Evolutionary conservation across 495 filamentous ascomycete genomes (phyloP), one percentile per base, ranked within the genome.

Genomic region (Penicillium manginii): DNA sequence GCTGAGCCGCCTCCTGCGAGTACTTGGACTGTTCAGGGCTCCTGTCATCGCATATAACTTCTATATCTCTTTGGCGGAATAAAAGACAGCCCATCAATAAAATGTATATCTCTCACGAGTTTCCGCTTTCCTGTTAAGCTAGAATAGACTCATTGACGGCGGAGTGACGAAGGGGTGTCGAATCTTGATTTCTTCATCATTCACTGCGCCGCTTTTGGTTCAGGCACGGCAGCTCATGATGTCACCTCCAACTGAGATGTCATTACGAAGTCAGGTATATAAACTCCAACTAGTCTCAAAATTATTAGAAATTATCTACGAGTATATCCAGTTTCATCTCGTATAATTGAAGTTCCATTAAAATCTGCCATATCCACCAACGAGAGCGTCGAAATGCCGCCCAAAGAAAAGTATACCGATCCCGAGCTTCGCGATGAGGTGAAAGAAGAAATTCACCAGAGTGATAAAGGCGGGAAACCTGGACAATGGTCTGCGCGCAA

Each of bases 401-500:
- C 77, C 8, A 73, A 73, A 52, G 75, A 78, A 50, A 82, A 81
- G 39, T 82, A 81, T 57, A 76, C 73, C 31, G 73, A 81, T 49
- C 78, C 78, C 4, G 48, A 82, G 22, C 71, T 81, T 3, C 71
- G 79, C n/a, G 70, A 81, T 46, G 37, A 80, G 60, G 62, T 81
- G 55, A 81, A 81, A 58, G 54, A 80, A 42, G 78, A 81, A 58
- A 64, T 82, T 51, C 73, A 82, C 37, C 42, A 71, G 9, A 62
- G 74, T 40, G 78, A 77, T 58, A 82, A 81, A 57, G 78, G 79
- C 22, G 78, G 79, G 10, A 70, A 71, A 50, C 76, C 78, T 5
- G 78, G 79, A 3, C 78, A 82, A 70, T 81, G 78, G 78, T 76
- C 73, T 42, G 79, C 78, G 0, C 69, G 78, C 22, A 82, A 82